Base-by-base conservation (phyloP, 768 basidiomycete genomes). In the Kondoa subrosea region DNA sequence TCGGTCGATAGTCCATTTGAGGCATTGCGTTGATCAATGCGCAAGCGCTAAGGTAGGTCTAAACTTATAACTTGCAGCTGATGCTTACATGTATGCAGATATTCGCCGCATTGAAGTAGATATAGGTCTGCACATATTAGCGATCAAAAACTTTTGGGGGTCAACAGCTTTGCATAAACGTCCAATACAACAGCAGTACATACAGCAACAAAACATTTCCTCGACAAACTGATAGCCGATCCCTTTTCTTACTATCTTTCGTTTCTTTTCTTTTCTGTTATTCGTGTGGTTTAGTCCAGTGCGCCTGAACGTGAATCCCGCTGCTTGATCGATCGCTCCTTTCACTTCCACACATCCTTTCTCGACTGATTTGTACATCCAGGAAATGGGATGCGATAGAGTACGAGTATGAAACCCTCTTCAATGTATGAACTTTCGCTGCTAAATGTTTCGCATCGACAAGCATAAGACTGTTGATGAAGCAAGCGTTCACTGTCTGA, bases 21-120 rank as follows among this genome's bases (percentile, higher is more conserved):
- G 15, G 61, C 61, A 63, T 63, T 63, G 61, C 61, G 61, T 63
- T 32, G 61, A 63, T 32, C 30, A 27, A 21, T 63, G 61, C 61
- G 16, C 61, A 17, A 33, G 29, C n/a, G 8, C 3, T 32, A 63
- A 63, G 21, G 40, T 50, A 21, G 21, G 40, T 21, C 8, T 50
- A 8, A 8, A 8, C 40, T 8, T 21, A 8, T 21, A 21, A 8
- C 40, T 8, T 21, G 40, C 40, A n/a, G n/a, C n/a, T n/a, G n/a
- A n/a, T n/a, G n/a, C n/a, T n/a, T n/a, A n/a, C n/a, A n/a, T n/a
- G n/a, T n/a, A n/a, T n/a, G 21, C 40, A 50, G 61, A 32, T 63
- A 27, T 63, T 63, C 29, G 61, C 61, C 29, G 3, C 30, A 16
- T 33, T 63, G 29, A 63, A 63, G 61, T 63, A 27, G 21, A 50